Conservation (phyloP, 768 basidiomycete species). For the Agrocybe pediades region DNA sequence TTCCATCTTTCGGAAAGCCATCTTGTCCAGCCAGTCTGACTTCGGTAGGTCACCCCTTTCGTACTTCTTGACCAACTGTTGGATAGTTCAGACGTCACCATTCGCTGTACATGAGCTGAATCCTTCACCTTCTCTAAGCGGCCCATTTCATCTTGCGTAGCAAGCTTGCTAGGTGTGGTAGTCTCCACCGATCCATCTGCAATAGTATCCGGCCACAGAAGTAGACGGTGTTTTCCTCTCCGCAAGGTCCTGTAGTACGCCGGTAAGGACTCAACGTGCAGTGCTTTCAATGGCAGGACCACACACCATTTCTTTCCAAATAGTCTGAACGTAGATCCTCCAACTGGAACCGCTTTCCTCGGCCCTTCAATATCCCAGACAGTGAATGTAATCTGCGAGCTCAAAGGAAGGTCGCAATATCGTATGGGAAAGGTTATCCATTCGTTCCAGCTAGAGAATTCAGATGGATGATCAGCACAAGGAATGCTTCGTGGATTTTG, state of each 20-base stretch:
- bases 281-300: background rate
- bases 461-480: no score
- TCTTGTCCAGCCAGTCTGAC: conserved; percentile 93
- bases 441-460: conserved; percentile 82
- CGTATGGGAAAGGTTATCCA: conserved; percentile 90
- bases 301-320: conserved; percentile 93
- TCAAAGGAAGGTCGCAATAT: conserved; percentile 91
- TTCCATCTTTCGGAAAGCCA: conserved; percentile 94
- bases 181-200: conserved; percentile 86
- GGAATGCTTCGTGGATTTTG: no score
- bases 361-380: conserved; percentile 95
- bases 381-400: conserved; percentile 88
- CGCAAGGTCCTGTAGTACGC: conserved; percentile 64
- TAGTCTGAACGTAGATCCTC: conserved; percentile 86
- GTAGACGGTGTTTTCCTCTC: conserved; percentile 87
- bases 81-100: background rate
- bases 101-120: background rate
- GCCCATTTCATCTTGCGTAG: conserved; percentile 89
- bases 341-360: conserved; percentile 77
- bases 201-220: conserved; percentile 80
- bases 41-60: conserved; percentile 92
- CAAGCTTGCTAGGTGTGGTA: conserved; percentile 86
- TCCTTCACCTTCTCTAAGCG: conserved; percentile 80
- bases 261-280: background rate
- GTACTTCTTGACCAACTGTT: conserved; percentile 89